Base-by-base conservation (phyloP, 2,329 filamentous ascomycete species). In the Neonectria punicea region DNA sequence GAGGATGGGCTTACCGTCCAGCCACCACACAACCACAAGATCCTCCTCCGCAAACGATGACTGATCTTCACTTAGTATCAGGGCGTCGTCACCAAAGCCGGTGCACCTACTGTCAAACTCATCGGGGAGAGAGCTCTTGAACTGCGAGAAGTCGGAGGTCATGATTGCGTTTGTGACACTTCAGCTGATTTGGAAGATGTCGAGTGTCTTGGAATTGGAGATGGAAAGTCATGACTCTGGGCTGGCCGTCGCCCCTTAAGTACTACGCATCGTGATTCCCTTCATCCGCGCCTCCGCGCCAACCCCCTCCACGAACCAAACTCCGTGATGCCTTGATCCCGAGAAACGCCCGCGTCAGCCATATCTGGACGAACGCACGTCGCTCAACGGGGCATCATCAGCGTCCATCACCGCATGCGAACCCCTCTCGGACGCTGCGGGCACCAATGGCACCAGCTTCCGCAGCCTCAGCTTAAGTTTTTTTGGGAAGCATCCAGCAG, bases 21-120 rank as follows among this genome's bases (percentile, higher is more conserved):
- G 85, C 85, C 46, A 87, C 84, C n/a, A 87, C 85, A 75, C 85
- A 87, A 34, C 85, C 89, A 67, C 86, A 88, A 76, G 89, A 92
- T 59, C 91, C 91, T 74, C 92, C 92, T 74, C 49, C 49, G 8
- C 49, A 51, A n/a, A 51, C 49, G n/a, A 51, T 51, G 30, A 51
- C 36, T 39, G 16, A 2, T 1, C n/a, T n/a, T 39, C 14, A 39
- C 36, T 39, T 39, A 39, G 36, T 16, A 39, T 39, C 4, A 7
- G 14, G 1, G 14, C 5, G 5, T 39, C 36, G 14, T n/a, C 16
- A 13, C 14, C 14, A n/a, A 16, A 13, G 36, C 2, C 36, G 36
- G 14, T 6, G 7, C 14, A 39, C 36, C 36, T 39, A 39, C 36
- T 93, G 77, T 93, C 92, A 74, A 93, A 92, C 83, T 93, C 92